Conservation (phyloP, 2,329 filamentous ascomycete genomes). For the Ascochyta fabae region DNA sequence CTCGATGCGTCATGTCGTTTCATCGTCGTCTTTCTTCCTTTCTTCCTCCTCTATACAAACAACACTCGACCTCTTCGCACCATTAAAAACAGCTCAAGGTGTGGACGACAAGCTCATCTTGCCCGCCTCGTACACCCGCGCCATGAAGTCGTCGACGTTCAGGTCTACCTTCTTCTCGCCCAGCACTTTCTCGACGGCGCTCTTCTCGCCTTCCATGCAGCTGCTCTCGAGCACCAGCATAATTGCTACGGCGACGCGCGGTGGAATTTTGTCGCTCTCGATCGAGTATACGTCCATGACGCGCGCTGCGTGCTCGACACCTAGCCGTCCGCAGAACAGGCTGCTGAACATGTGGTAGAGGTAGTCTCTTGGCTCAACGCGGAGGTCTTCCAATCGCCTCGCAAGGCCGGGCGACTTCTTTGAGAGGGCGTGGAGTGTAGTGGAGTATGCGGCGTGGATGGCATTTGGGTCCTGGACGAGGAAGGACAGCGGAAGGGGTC, state of each 20-base stretch:
- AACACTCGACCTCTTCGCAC: neutral
- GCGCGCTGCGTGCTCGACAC: conserved; percentile 72
- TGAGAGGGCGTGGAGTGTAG: conserved; percentile 70
- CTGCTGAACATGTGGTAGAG: conserved; percentile 67
- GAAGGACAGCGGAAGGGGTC: conserved; percentile 76
- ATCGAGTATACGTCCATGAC: conserved; percentile 86
- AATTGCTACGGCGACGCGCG: conserved; percentile 74
- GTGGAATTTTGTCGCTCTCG: conserved; percentile 75
- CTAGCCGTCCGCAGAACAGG: conserved; percentile 67
- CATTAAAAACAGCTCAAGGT: neutral
- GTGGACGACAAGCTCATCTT: conserved; percentile 23
- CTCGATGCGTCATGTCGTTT: neutral
- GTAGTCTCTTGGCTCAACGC: conserved; percentile 56
- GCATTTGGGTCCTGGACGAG: conserved; percentile 73
- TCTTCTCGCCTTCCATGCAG: conserved; percentile 44
- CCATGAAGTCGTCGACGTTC: conserved; percentile 42
- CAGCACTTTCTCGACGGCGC: conserved; percentile 27
- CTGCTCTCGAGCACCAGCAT: conserved; percentile 60
- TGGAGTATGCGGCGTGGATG: conserved; percentile 71
- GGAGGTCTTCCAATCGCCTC: conserved; percentile 61
- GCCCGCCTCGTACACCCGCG: conserved; percentile 43
- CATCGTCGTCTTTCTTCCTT: no score
- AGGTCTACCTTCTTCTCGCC: conserved; percentile 24
- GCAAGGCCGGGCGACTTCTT: conserved; percentile 70
- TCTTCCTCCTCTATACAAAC: conserved; percentile 6